Evolutionary conservation across 1,139 yeast genomes (phyloP).

Genomic region (Candida tunisiensis): DNA sequence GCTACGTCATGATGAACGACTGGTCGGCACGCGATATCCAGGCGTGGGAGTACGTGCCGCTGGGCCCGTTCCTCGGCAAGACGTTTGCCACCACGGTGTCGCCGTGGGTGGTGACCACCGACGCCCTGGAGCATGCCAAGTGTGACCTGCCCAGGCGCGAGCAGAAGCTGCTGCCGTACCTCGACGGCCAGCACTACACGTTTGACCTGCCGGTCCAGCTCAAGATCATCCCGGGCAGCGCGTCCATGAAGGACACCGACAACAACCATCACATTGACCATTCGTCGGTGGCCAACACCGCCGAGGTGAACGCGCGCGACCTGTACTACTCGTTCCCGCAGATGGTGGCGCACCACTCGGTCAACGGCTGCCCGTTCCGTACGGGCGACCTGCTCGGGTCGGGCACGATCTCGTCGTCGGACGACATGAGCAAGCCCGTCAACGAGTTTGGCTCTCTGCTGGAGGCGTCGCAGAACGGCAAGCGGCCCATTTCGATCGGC

Average conservation of each 20-base stretch:
- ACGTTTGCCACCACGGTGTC: slow-evolving; percentile 12
- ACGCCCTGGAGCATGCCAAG: slow-evolving; percentile 9
- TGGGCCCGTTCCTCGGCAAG: slow-evolving; percentile 14
- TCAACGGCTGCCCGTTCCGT: slow-evolving; percentile 11
- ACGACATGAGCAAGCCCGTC: slow-evolving; percentile 1
- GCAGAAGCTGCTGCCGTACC: slow-evolving; percentile 4
- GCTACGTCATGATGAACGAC: slow-evolving; percentile 13
- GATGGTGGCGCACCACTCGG: slow-evolving; percentile 14
- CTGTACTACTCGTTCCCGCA: slow-evolving; percentile 10
- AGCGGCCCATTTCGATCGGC: slow-evolving; percentile 5
- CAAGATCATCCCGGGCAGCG: slow-evolving; percentile 2
- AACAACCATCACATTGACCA: background rate
- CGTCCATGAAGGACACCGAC: too few species aligned
- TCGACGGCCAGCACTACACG: slow-evolving; percentile 7
- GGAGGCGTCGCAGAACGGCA: slow-evolving; percentile 10
- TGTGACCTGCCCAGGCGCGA: slow-evolving; percentile 5
- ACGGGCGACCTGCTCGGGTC: slow-evolving; percentile 14
- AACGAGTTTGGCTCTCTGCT: slow-evolving; percentile 9
- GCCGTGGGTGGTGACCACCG: slow-evolving; percentile 12
- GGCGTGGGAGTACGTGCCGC: slow-evolving; percentile 14
- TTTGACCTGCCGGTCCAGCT: slow-evolving; percentile 8
- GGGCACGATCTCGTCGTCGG: slow-evolving; percentile 11
- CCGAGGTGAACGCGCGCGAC: background rate
- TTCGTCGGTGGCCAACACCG: background rate
- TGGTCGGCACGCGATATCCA: slow-evolving; percentile 14